Conservation (phyloP, 1,284 basidiomycete species). For the Termitomyces sp. region DNA sequence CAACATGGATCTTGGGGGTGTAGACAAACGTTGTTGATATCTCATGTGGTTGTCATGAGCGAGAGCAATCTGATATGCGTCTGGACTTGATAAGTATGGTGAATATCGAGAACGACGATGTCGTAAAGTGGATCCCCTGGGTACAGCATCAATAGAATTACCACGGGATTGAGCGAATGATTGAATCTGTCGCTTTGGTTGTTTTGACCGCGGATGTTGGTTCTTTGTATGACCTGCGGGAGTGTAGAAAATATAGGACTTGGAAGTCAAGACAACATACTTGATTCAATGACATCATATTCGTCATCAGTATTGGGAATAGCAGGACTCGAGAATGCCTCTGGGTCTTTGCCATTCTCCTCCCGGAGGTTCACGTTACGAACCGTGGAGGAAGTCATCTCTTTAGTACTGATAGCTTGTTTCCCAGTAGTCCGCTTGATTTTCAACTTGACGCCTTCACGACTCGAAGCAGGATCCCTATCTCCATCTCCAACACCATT, state of each 20-base stretch:
- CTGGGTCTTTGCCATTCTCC: conserved; percentile 15
- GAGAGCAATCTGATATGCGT: neutral
- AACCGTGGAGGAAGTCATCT: conserved; percentile 21
- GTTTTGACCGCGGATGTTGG: conserved; percentile 14
- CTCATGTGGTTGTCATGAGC: conserved; percentile 3
- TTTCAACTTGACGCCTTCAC: conserved; percentile 24
- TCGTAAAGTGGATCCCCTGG: conserved; percentile 14
- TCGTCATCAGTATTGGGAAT: conserved; percentile 18
- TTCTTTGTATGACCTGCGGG: conserved; percentile 7
- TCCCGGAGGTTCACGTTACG: conserved; percentile 19
- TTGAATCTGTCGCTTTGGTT: conserved; percentile 3
- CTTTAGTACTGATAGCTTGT: conserved; percentile 18
- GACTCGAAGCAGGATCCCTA: conserved; percentile 18
- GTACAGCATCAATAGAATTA: conserved; percentile 7
- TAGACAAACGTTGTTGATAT: conserved; percentile 10
- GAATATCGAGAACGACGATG: conserved; percentile 29
- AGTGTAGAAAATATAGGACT: neutral
- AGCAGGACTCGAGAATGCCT: conserved; percentile 4
- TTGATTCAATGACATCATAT: conserved; percentile 6
- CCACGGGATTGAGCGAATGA: conserved; percentile 1
- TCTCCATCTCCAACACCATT: conserved; percentile 27
- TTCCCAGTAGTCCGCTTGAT: conserved; percentile 20
- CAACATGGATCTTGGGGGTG: conserved; percentile 33
- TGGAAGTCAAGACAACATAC: conserved; percentile 8
- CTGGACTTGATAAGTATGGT: conserved; percentile 26